Evolutionary conservation across 768 basidiomycete species (phyloP).

Genomic region (Dentipellis sp.): DNA sequence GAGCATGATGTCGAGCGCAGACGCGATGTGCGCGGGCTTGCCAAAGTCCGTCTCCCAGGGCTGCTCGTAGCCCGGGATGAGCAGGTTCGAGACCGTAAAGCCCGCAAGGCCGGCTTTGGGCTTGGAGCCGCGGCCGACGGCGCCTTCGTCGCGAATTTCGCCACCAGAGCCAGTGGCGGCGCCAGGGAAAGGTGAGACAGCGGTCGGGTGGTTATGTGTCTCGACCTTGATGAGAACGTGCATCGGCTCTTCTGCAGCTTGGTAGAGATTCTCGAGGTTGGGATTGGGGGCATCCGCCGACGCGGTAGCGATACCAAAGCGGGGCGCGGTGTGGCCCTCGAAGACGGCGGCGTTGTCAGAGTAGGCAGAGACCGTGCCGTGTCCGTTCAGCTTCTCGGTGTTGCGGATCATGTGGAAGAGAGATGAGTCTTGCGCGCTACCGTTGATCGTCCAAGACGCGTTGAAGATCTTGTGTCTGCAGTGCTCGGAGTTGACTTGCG

Average conservation of each 20-base stretch:
- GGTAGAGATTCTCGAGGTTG: constrained; percentile 34
- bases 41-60: constrained; percentile 98
- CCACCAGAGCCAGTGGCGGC: constrained; percentile 98
- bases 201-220: constrained; percentile 98
- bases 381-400: constrained; percentile 69
- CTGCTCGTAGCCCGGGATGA: constrained; percentile 84
- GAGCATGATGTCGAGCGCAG: constrained; percentile 92
- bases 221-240: constrained; percentile 96
- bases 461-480: constrained; percentile 99
- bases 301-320: constrained; percentile 50
- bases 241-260: constrained; percentile 53
- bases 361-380: constrained; percentile 90
- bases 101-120: constrained; percentile 94
- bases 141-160: constrained; percentile 96
- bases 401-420: constrained; percentile 98
- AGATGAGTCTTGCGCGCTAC: constrained; percentile 48
- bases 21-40: constrained; percentile 83
- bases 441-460: constrained; percentile 90
- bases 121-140: constrained; percentile 89
- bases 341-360: constrained; percentile 98
- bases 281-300: constrained; percentile 15
- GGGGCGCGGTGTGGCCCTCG: constrained; percentile 62
- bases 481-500: constrained; percentile 99
- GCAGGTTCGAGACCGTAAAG: constrained; percentile 89
- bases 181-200: constrained; percentile 97